phyloP scores from a whole-genome alignment of 805 yeast genomes.

The Blastobotrys muscicola region DNA sequence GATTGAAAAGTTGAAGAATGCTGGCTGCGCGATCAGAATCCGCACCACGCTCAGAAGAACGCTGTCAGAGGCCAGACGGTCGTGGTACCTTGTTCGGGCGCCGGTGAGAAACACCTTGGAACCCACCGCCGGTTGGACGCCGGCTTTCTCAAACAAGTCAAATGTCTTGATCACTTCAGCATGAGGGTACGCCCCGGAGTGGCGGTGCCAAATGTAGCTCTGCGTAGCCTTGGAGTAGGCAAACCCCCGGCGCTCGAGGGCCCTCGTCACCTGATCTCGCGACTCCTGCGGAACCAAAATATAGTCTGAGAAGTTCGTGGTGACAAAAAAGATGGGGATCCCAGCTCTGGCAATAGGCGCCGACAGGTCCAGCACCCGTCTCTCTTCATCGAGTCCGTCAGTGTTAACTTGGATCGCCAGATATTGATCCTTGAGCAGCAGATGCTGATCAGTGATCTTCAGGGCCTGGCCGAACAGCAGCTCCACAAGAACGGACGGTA shows the following conservation, averaged over 20 bases:
- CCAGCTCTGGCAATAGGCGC: slow-evolving; percentile 48
- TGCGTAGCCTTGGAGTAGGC: slow-evolving; percentile 37
- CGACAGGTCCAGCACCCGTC: slow-evolving; percentile 46
- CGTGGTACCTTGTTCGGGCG: slow-evolving; percentile 38
- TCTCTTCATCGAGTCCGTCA: slow-evolving; percentile 47
- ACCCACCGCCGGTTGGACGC: slow-evolving; percentile 37
- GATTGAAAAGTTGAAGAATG: slow-evolving; percentile 23
- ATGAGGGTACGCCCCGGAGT: slow-evolving; percentile 3
- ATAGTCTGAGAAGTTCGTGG: slow-evolving; percentile 55
- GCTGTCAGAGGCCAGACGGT: slow-evolving; percentile 20
- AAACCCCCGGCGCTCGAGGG: slow-evolving; percentile 37
- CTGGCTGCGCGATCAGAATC: slow-evolving; percentile 25
- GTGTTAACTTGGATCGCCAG: slow-evolving; percentile 50
- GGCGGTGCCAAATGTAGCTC: slow-evolving; percentile 28
- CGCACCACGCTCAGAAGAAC: slow-evolving; percentile 27
- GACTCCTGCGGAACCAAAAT: slow-evolving; percentile 45
- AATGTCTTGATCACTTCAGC: slow-evolving; percentile 6
- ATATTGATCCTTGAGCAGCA: slow-evolving; percentile 36
- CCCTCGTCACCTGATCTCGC: slow-evolving; percentile 36
- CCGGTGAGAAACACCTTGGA: slow-evolving; percentile 46
- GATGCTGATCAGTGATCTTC: slow-evolving; percentile 24
- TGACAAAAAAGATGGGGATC: slow-evolving; percentile 51
- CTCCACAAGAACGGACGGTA: slow-evolving; percentile 33
- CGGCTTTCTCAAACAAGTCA: slow-evolving; percentile 17
- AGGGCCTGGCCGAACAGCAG: slow-evolving; percentile 32